Evolutionary conservation across 1,284 basidiomycete genomes (phyloP).

Genomic region (Ustanciosporium gigantosporum): DNA sequence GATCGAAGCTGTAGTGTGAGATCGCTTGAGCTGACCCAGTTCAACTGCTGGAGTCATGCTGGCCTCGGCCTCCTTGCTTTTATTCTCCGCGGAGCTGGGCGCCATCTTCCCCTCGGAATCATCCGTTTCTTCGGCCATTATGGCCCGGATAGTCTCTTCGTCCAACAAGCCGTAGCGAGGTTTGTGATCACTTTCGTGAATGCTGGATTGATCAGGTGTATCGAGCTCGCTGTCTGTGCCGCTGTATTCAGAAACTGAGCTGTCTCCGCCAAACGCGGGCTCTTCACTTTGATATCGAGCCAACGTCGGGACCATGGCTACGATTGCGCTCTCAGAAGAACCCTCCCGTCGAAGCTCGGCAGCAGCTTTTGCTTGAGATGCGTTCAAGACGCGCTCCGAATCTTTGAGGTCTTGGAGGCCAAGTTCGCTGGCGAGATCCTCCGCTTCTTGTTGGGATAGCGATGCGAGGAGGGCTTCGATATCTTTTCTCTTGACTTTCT

Average conservation of each 20-base stretch:
- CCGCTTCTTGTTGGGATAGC: conserved; percentile 31
- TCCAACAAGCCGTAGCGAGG: conserved; percentile 31
- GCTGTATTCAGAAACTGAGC: conserved; percentile 24
- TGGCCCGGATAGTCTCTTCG: conserved; percentile 23
- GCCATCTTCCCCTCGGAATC: neutral
- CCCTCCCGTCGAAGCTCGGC: conserved; percentile 1
- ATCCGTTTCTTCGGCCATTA: conserved; percentile 9
- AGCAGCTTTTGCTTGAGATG: neutral
- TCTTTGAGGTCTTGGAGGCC: conserved; percentile 29
- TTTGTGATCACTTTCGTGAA: conserved; percentile 5
- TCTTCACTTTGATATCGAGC: conserved; percentile 6
- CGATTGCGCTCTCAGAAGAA: conserved; percentile 7
- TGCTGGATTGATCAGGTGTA: conserved; percentile 5
- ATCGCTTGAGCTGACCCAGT: conserved; percentile 13
- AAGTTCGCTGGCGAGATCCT: conserved; percentile 38
- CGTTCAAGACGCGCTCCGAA: conserved; percentile 12
- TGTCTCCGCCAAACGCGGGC: conserved; percentile 17
- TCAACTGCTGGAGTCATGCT: no score
- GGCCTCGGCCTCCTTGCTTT: no score
- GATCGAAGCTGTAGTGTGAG: conserved; percentile 17
- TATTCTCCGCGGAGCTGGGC: no score
- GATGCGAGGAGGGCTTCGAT: conserved; percentile 24
- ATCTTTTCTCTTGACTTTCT: no score
- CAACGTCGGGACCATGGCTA: conserved; percentile 16
- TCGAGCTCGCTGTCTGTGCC: conserved; percentile 25